phyloP scores from a whole-genome alignment of 768 basidiomycete genomes.

The Tricholoma bakamatsutake region DNA sequence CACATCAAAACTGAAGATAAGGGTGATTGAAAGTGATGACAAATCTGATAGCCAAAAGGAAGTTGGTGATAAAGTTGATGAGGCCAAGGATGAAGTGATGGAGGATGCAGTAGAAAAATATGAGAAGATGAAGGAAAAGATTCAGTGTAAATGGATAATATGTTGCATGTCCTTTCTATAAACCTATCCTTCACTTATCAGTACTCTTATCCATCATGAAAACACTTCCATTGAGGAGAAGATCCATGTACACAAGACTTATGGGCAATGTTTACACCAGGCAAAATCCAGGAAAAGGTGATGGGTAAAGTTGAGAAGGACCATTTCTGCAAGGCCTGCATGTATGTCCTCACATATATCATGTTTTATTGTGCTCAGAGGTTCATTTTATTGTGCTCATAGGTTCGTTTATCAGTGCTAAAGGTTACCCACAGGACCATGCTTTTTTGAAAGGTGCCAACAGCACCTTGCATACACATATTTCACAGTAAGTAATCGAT shows the following conservation, averaged over 20 bases:
- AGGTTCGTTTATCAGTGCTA: neutral
- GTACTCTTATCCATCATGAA: neutral
- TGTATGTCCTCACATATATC: neutral
- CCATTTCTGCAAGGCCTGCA: neutral
- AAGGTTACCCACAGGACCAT: neutral
- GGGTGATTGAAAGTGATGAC: neutral
- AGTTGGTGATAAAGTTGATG: neutral
- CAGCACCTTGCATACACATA: slow-evolving; percentile 3
- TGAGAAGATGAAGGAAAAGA: neutral
- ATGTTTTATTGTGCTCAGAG: too few relatives aligned
- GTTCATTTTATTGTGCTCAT: neutral
- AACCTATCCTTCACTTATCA: neutral
- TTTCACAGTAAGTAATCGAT: slow-evolving; percentile 1
- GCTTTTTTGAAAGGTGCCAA: neutral
- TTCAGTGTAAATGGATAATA: neutral
- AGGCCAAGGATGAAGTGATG: neutral
- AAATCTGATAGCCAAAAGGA: neutral
- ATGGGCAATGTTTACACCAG: neutral
- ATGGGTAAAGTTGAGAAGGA: slow-evolving; percentile 1
- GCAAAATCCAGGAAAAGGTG: neutral
- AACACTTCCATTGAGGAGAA: slow-evolving; percentile 5
- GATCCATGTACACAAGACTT: slow-evolving; percentile 6
- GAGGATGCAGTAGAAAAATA: neutral
- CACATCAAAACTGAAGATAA: neutral
- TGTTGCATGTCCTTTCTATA: neutral